These are phyloP conservation scores for Allantophomopsis lycopodina DNA, from an alignment of 2,329 filamentous ascomycete genomes.

Conservation along the genomic window DNA sequence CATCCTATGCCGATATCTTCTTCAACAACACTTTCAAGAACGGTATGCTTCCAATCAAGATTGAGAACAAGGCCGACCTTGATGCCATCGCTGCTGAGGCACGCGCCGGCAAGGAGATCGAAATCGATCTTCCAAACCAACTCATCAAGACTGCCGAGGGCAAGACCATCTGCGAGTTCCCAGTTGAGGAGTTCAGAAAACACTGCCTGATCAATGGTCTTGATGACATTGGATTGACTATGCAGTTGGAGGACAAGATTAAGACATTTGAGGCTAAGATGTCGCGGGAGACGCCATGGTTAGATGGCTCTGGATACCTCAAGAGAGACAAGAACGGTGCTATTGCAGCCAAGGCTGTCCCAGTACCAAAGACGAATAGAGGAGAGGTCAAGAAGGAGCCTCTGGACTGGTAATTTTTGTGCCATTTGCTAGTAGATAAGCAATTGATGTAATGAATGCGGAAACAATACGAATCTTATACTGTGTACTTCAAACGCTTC, in stretches of 20 bases:
- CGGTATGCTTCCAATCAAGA: conserved; percentile 83
- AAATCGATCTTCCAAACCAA: conserved; percentile 81
- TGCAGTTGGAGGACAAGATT: conserved; percentile 87
- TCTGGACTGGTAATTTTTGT: conserved; percentile 58
- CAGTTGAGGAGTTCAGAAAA: conserved; percentile 87
- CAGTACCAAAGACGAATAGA: conserved; percentile 79
- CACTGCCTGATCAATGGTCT: conserved; percentile 89
- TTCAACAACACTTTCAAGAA: conserved; percentile 99
- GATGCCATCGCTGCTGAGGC: conserved; percentile 65
- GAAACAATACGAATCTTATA: no score
- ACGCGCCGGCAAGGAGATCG: conserved; percentile 65
- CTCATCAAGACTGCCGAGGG: conserved; percentile 65
- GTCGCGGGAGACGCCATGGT: conserved; percentile 71
- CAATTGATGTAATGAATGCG: no score
- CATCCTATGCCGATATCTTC: conserved; percentile 89
- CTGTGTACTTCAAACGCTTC: no score
- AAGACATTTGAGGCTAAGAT: conserved; percentile 66
- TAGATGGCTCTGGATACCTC: conserved; percentile 78
- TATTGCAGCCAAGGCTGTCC: conserved; percentile 43
- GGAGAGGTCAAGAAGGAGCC: conserved; percentile 76
- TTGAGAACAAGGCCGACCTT: conserved; percentile 53
- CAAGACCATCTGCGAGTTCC: conserved; percentile 62
- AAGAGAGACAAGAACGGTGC: conserved; percentile 40
- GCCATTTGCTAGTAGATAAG: no score
- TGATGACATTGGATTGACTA: conserved; percentile 89